phyloP scores from a whole-genome alignment of 768 basidiomycete genomes.

The Rhizopogon vesiculosus region DNA sequence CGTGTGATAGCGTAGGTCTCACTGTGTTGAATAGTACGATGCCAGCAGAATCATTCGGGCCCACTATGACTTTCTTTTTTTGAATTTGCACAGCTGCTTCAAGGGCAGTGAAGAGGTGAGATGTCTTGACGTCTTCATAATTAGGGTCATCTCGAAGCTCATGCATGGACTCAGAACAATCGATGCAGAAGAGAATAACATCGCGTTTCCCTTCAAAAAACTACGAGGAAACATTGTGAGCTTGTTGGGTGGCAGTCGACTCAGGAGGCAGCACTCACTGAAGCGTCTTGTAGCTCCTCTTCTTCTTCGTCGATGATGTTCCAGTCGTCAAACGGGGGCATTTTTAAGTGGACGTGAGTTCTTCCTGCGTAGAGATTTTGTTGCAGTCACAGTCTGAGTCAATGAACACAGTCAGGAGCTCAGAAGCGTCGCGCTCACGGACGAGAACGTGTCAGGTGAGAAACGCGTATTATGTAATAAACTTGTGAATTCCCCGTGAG shows the following conservation, averaged over 20 bases:
- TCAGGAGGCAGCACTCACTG: constrained; percentile 34
- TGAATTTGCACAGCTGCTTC: constrained; percentile 83
- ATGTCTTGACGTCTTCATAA: constrained; percentile 64
- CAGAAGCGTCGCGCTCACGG: neutral
- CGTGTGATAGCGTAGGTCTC: constrained; percentile 22
- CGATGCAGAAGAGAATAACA: constrained; percentile 92
- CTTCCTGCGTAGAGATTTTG: neutral
- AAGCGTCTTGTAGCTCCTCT: constrained; percentile 71
- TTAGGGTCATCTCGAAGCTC: constrained; percentile 58
- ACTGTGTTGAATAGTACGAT: constrained; percentile 93
- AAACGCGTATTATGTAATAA: constrained; percentile 22
- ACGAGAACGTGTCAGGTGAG: constrained; percentile 4
- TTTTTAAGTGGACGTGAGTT: constrained; percentile 15
- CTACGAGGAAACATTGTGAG: constrained; percentile 26
- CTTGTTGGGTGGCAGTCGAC: neutral
- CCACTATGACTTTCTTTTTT: constrained; percentile 85
- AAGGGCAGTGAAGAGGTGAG: constrained; percentile 74
- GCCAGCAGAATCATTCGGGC: constrained; percentile 87
- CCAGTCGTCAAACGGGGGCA: constrained; percentile 80
- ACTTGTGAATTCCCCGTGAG: neutral
- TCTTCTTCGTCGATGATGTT: constrained; percentile 76
- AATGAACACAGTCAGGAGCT: constrained; percentile 7
- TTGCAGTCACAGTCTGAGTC: too few relatives aligned
- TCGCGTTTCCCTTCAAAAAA: constrained; percentile 73
- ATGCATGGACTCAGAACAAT: constrained; percentile 91